phyloP scores from a whole-genome alignment of 108 stramenopile genomes.

The Mediolabrus comicus region DNA sequence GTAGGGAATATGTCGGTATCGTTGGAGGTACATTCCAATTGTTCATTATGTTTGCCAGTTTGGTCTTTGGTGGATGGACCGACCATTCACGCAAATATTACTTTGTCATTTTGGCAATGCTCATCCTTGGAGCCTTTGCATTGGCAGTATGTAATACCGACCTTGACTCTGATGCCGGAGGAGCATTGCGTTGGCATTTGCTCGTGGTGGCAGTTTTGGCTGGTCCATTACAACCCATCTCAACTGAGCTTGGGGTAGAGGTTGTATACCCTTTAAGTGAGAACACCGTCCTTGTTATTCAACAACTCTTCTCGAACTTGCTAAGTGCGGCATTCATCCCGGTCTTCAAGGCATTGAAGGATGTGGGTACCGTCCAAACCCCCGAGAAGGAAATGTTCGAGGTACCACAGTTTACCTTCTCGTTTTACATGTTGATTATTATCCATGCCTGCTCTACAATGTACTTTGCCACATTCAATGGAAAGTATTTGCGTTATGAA shows the following conservation, averaged over 20 bases:
- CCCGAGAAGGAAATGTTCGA: constrained; percentile 46
- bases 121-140: constrained; percentile 84
- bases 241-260: constrained; percentile 88
- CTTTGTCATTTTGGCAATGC: constrained; percentile 76
- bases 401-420: constrained; percentile 80
- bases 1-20: constrained; percentile 75
- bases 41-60: constrained; percentile 85
- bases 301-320: constrained; percentile 89
- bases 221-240: constrained; percentile 89
- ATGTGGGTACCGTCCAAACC: constrained; percentile 53
- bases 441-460: constrained; percentile 76
- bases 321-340: constrained; percentile 87
- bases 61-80: constrained; percentile 81
- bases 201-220: constrained; percentile 80
- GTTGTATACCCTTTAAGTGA: constrained; percentile 86
- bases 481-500: constrained; percentile 79
- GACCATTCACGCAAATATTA: constrained; percentile 86
- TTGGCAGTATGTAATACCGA: constrained; percentile 84
- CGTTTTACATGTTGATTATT: constrained; percentile 83
- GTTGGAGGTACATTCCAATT: constrained; percentile 87
- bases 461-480: constrained; percentile 90
- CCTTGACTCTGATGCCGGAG: constrained; percentile 71
- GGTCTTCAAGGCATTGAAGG: constrained; percentile 75
- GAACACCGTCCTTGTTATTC: constrained; percentile 90
- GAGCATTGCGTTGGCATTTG: constrained; percentile 69